Conservation (phyloP, 129 eudicot genomes). For the Arctium lappa region DNA sequence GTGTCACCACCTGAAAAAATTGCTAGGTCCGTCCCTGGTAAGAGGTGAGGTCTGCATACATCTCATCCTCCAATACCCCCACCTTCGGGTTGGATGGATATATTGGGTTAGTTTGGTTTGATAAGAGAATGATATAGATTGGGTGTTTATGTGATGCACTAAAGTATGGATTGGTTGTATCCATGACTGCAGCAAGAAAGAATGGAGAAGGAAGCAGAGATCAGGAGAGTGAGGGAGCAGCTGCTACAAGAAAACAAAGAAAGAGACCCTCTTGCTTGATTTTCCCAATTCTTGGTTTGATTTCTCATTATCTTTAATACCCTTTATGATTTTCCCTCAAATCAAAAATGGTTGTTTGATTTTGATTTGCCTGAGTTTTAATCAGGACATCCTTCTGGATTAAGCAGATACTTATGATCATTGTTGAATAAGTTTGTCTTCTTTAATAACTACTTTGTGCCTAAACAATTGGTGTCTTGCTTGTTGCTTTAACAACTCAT, state of each 20-base stretch:
- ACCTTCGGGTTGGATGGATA: neutral
- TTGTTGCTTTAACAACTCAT: neutral
- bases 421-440: constrained; percentile 16
- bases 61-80: too few species aligned
- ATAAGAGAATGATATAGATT: neutral
- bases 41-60: too few species aligned
- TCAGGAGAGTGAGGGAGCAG: constrained; percentile 68
- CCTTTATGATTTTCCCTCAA: constrained; percentile 5
- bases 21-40: too few species aligned
- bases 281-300: constrained; percentile 5
- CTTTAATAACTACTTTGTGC: constrained; percentile 4
- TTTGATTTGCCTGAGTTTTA: constrained; percentile 16
- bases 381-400: constrained; percentile 24
- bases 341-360: constrained; percentile 16
- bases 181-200: constrained; percentile 46
- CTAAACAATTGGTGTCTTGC: neutral
- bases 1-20: too few species aligned
- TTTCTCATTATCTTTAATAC: constrained; percentile 1
- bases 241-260: constrained; percentile 52
- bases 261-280: constrained; percentile 53
- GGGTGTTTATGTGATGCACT: neutral
- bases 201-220: constrained; percentile 71
- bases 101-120: neutral
- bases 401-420: constrained; percentile 5
- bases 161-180: neutral